Base-by-base conservation (phyloP, 768 basidiomycete species). In the Lentinula boryana region DNA sequence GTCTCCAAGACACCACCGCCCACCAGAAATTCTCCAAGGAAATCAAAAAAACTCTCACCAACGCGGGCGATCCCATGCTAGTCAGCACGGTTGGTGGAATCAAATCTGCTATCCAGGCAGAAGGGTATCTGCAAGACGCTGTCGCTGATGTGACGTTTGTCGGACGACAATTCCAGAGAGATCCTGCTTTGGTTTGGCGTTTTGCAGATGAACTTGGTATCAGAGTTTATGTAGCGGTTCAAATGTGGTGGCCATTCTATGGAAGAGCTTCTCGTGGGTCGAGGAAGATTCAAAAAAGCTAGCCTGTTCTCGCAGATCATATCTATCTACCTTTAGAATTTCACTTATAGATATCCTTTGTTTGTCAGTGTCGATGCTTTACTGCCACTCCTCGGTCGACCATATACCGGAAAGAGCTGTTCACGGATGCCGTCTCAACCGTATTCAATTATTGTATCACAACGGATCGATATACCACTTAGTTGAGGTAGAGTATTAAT, bases 161-260 rank as follows among this genome's bases (percentile, higher is more conserved):
- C 16, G 83, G 81, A 18, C 67, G 82, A 41, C 74, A 76, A 52
- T 87, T 88, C 75, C 79, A 80, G 69, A 84, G 82, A 72, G 81
- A 88, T 65, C 86, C 86, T 0, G 80, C 77, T 0, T 64, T 71
- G 3, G 78, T 81, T 5, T 79, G 78, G 78, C 65, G 72, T 8
- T 84, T 84, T 66, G 84, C 85, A 1, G 80, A 84, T n/a, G 81
- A 85, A 36, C 67, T 87, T 31, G 82, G 78, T 4, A 78, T 85
- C 5, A 66, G 72, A 31, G 70, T 82, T n/a, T 72, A 74, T 21
- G 23, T 76, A 5, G 79, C 83, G 1, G 68, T 80, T 61, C 85
- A 86, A 69, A 85, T 86, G 56, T 74, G 74, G 55, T 86, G 84
- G 84, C 76, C 70, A 0, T 83, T 83, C 64, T 65, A 56, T n/a